Percentiles rank a stretch among this genome's conserved stretches.
Conservation (phyloP, 306 rosid genomes). For the Vachellia pachyceras region DNA sequence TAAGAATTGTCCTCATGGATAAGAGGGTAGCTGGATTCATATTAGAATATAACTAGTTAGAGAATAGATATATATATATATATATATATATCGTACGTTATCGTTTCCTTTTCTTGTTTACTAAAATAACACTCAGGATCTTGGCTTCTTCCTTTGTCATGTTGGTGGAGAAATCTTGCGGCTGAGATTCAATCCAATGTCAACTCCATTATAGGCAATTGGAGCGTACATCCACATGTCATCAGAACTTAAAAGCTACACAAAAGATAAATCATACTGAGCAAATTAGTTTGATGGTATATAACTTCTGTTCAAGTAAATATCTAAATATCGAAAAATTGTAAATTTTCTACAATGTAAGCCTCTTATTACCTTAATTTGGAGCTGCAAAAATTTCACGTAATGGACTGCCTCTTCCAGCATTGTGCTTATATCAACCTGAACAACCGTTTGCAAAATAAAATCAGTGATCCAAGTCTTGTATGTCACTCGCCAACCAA, state of each 20-base stretch:
- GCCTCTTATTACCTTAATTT: conserved; percentile 73
- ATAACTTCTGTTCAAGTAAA: background rate
- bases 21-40: conserved; percentile 44
- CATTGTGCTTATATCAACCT: conserved; percentile 99
- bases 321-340: background rate
- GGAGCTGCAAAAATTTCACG: conserved; percentile 90
- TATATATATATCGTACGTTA: no score
- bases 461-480: conserved; percentile 4
- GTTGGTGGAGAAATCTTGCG: conserved; percentile 51
- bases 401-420: conserved; percentile 94
- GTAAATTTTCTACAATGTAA: background rate
- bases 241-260: conserved; percentile 90
- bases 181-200: conserved; percentile 65
- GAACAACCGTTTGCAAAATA: conserved; percentile 20
- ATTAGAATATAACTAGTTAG: conserved; percentile 47
- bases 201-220: conserved; percentile 88
- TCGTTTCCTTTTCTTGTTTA: background rate
- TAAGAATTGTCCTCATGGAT: conserved; percentile 49
- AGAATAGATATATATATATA: conserved; percentile 10
- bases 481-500: background rate
- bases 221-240: conserved; percentile 97
- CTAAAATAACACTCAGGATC: conserved; percentile 19
- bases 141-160: conserved; percentile 41
- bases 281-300: background rate
- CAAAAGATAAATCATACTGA: background rate